These are phyloP conservation scores for Craterostigma plantagineum DNA, from an alignment of 257 asterid genomes.

Conservation along the genomic window DNA sequence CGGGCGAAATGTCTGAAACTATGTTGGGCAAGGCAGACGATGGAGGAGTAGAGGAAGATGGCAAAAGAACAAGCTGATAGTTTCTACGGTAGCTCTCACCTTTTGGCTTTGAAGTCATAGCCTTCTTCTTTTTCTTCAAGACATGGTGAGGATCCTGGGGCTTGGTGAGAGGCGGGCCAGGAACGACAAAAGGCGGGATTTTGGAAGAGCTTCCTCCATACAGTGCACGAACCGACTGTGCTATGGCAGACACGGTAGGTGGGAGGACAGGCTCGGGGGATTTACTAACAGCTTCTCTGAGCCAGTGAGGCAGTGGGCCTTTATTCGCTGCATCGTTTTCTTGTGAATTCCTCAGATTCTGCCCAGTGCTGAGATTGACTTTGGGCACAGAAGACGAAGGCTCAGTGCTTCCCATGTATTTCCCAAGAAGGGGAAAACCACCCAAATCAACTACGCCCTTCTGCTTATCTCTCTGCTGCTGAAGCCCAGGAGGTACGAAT, in stretches of 20 bases:
- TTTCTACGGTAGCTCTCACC: no score
- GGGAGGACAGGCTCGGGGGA: conserved; percentile 32
- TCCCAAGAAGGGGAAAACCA: conserved; percentile 22
- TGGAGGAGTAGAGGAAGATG: no score
- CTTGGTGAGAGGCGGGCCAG: conserved; percentile 56
- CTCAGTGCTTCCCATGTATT: conserved; percentile 20
- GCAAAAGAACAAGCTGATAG: no score
- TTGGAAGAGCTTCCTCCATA: conserved; percentile 47
- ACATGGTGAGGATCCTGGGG: conserved; percentile 57
- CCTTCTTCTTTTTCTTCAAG: conserved; percentile 29
- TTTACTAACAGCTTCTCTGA: conserved; percentile 67
- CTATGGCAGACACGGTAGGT: conserved; percentile 61
- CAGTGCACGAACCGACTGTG: conserved; percentile 66
- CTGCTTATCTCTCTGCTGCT: conserved; percentile 23
- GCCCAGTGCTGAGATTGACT: conserved; percentile 14
- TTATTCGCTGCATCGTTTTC: conserved; percentile 51
- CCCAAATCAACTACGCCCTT: conserved; percentile 25
- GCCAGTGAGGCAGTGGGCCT: conserved; percentile 84
- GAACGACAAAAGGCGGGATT: conserved; percentile 69
- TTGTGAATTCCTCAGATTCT: conserved; percentile 16
- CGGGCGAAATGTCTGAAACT: no score
- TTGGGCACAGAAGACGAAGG: conserved; percentile 12
- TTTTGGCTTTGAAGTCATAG: no score
- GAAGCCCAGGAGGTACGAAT: conserved; percentile 27
- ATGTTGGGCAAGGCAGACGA: no score